A percentile compares a stretch with the other conserved stretches of the same genome.
Conservation (phyloP, 257 asterid species). For the Solanum raphanifolium region DNA sequence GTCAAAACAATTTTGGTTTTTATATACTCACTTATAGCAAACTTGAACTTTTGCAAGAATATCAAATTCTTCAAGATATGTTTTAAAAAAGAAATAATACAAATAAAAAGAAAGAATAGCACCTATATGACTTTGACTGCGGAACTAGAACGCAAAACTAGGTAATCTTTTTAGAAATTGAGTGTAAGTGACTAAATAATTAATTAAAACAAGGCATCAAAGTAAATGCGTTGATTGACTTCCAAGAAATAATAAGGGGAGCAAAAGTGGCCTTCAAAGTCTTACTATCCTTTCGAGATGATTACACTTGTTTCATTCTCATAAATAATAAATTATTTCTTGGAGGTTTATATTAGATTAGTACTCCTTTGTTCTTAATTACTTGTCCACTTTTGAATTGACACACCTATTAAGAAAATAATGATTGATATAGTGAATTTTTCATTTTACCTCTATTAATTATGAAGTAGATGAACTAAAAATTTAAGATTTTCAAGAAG, state of each 20-base stretch:
- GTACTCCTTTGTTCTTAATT: too few species aligned
- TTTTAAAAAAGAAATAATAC: neutral
- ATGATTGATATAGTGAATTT: too few species aligned
- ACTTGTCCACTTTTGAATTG: rapidly evolving
- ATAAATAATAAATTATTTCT: too few species aligned
- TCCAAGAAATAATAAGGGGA: neutral
- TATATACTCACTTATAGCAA: neutral
- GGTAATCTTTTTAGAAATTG: neutral
- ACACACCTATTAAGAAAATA: too few species aligned
- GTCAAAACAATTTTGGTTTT: neutral
- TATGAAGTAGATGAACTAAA: too few species aligned
- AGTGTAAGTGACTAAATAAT: neutral
- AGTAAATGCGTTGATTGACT: neutral
- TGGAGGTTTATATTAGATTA: too few species aligned
- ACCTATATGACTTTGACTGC: neutral
- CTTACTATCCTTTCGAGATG: neutral
- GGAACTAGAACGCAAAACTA: neutral
- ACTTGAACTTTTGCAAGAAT: neutral
- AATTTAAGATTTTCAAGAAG: too few species aligned
- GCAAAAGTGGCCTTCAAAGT: neutral
- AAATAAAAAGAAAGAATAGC: neutral
- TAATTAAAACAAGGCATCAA: neutral
- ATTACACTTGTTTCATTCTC: neutral
- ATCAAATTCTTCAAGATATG: neutral
- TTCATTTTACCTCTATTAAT: too few species aligned